Percentiles rank a stretch among this genome's conserved stretches.
Conservation (phyloP, 768 basidiomycete genomes). For the Podaxis sp. region DNA sequence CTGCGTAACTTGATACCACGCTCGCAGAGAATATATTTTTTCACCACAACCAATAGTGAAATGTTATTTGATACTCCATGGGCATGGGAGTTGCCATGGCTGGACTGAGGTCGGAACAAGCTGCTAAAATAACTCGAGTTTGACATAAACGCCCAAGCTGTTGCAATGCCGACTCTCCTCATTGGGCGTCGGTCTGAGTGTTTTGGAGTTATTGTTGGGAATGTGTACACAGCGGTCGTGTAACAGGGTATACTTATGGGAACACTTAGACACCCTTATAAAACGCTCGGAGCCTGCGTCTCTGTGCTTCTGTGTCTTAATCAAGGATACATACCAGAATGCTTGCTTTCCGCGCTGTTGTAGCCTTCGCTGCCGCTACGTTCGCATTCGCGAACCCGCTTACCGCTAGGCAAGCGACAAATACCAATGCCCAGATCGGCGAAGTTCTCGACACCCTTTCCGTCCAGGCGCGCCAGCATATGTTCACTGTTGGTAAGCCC, state of each 20-base stretch:
- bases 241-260: conserved; percentile 3
- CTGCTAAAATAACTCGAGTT: conserved; percentile 1
- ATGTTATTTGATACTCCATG: conserved; percentile 14
- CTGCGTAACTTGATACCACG: not conserved
- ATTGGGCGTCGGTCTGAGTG: conserved; percentile 9
- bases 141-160: conserved; percentile 5
- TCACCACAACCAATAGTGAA: conserved; percentile 5
- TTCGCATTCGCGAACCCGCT: conserved; percentile 30
- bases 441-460: conserved; percentile 28
- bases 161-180: conserved; percentile 12
- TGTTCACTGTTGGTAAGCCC: conserved; percentile 28
- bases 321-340: conserved; percentile 19
- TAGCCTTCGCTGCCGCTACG: conserved; percentile 28
- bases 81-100: conserved; percentile 2
- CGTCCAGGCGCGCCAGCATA: conserved; percentile 20
- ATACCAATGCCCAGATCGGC: conserved; percentile 31
- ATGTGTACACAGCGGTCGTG: not conserved
- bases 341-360: conserved; percentile 29
- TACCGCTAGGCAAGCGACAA: conserved; percentile 29
- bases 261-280: conserved; percentile 8
- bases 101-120: not conserved
- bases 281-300: not conserved
- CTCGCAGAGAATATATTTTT: not conserved
- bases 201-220: conserved; percentile 8
- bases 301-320: conserved; percentile 9